Percentiles rank a stretch among this genome's conserved stretches.
These are phyloP conservation scores for Endothia cerciana DNA, from an alignment of 2,329 filamentous ascomycete species.

Conservation along the genomic window DNA sequence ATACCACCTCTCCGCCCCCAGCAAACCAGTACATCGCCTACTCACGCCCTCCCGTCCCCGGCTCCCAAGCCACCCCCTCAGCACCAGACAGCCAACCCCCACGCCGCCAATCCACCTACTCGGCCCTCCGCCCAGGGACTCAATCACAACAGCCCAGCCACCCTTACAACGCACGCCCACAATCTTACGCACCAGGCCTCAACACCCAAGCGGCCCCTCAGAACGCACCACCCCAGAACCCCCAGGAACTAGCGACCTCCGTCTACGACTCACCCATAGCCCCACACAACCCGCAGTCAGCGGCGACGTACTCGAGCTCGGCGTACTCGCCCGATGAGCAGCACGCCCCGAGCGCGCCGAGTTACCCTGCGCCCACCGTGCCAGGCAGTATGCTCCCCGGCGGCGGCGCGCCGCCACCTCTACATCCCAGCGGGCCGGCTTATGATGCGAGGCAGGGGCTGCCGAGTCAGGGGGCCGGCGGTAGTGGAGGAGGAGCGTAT, in stretches of 20 bases:
- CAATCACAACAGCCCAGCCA: constrained; percentile 40
- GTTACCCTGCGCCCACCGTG: constrained; percentile 40
- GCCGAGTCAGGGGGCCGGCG: constrained; percentile 47
- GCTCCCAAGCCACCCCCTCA: constrained; percentile 43
- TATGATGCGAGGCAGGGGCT: constrained; percentile 56
- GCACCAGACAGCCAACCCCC: constrained; percentile 44
- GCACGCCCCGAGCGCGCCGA: constrained; percentile 34
- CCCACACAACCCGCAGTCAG: constrained; percentile 50
- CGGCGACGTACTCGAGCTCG: constrained; percentile 50
- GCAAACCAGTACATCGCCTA: constrained; percentile 27
- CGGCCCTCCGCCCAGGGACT: constrained; percentile 45
- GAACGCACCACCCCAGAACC: constrained; percentile 52
- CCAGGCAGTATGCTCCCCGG: constrained; percentile 38
- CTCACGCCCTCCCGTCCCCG: constrained; percentile 24
- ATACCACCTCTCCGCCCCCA: constrained; percentile 26
- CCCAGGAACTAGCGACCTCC: constrained; percentile 78
- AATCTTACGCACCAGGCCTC: constrained; percentile 48
- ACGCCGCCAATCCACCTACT: constrained; percentile 65
- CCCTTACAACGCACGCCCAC: constrained; percentile 49
- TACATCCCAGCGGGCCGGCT: constrained; percentile 49
- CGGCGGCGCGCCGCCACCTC: constrained; percentile 42
- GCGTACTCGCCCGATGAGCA: constrained; percentile 55
- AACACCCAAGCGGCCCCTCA: constrained; percentile 59
- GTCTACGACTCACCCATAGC: constrained; percentile 76
- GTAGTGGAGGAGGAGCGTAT: constrained; percentile 48